These are phyloP conservation scores for Akanthomyces lecanii DNA, from an alignment of 2,329 filamentous ascomycete species.

Conservation along the genomic window DNA sequence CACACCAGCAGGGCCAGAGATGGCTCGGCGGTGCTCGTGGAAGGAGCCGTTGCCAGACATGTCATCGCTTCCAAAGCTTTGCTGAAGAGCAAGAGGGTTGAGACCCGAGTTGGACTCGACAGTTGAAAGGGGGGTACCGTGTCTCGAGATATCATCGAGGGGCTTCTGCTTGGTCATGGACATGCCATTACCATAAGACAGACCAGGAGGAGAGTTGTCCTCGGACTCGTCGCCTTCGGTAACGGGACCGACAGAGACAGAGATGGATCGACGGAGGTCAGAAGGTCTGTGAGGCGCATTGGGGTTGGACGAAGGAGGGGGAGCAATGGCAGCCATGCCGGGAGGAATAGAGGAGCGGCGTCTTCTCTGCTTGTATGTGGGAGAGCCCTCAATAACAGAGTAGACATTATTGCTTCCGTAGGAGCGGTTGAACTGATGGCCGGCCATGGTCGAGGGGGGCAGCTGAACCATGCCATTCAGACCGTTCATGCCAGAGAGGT, in stretches of 20 bases:
- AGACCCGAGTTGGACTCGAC: constrained; percentile 78
- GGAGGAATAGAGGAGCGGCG: constrained; percentile 90
- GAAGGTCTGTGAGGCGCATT: constrained; percentile 71
- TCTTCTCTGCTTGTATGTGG: constrained; percentile 96
- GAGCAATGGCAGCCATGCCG: constrained; percentile 64
- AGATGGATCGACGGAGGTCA: constrained; percentile 87
- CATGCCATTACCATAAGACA: constrained; percentile 67
- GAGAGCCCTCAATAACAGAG: constrained; percentile 94
- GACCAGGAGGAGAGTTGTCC: constrained; percentile 73
- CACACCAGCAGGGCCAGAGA: constrained; percentile 69
- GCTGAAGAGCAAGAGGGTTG: constrained; percentile 65
- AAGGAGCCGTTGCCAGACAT: constrained; percentile 11
- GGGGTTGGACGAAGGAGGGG: constrained; percentile 57
- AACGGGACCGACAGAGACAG: constrained; percentile 77
- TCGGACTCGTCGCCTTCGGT: constrained; percentile 74
- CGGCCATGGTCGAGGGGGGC: constrained; percentile 77
- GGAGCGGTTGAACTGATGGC: constrained; percentile 72
- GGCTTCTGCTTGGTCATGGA: constrained; percentile 64
- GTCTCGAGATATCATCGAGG: constrained; percentile 72
- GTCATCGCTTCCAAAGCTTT: constrained; percentile 52
- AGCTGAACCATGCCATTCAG: constrained; percentile 90
- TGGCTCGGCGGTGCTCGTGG: constrained; percentile 56
- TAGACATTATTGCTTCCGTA: constrained; percentile 77
- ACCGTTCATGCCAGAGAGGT: constrained; percentile 65
- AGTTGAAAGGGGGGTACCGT: constrained; percentile 83